Evolutionary conservation across 768 basidiomycete genomes (phyloP), one percentile per base, ranked within the genome.

Genomic region (Lentinula lateritia): DNA sequence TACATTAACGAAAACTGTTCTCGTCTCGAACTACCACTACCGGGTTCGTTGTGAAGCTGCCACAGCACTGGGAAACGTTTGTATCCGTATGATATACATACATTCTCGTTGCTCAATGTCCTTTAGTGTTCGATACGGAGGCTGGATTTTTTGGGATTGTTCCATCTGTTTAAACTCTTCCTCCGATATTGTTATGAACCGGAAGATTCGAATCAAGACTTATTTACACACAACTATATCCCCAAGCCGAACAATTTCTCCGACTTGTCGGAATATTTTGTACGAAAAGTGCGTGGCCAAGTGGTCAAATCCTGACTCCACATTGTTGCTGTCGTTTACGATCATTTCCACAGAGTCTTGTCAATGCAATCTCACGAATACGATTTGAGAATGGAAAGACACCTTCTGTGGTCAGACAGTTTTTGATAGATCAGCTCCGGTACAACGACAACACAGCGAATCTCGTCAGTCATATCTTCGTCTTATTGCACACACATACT

Each of bases 371-470:
- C 36, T 89, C 95, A 13, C 83, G 88, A 66, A 86, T 95, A 56
- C 88, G 95, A 2, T 93, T 95, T 65, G 89, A 90, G 69, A 87
- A 89, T 60, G 90, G 93, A 38, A 94, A 92, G 72, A 88, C 93
- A 0, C 92, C 92, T 12, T 83, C 88, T 0, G 86, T 95, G 58
- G 90, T 96, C 13, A 84, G 93, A 50, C 88, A 87, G 63, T 92
- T 97, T 68, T 78, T 98, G 35, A 88, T 96, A 63, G 95, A 97
- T 70, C 89, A 95, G 64, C 78, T 98, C n/a, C 85, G 89, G 10
- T 93, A 93, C 71, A 98, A 98, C 70, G 96, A 98, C 72, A 98
- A 98, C 71, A 93, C 94, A 3, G 83, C 86, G 18, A 97, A 96
- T 70, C 80, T 84, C 45, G 95, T 96, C 65, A 69, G 92, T 74